Evolutionary conservation across 2,329 filamentous ascomycete species (phyloP).

Genomic region (Fusarium sulawesiense): DNA sequence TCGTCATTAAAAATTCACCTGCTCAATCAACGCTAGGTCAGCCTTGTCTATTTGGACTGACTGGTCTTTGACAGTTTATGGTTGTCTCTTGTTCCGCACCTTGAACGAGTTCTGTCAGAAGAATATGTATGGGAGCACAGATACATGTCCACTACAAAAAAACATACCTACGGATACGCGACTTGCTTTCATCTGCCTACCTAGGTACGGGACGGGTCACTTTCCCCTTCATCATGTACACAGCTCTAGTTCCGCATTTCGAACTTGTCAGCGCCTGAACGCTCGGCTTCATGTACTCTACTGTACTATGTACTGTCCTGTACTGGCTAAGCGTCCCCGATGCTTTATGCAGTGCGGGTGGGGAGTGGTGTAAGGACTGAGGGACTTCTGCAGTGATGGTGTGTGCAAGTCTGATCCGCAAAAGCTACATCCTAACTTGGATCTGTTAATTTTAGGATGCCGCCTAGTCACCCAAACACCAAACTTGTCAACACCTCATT

Average conservation of each 20-base stretch:
- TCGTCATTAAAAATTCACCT: not conserved
- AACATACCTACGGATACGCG: too few species aligned
- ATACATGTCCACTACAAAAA: not conserved
- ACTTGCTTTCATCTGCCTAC: not conserved
- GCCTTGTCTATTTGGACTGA: constrained; percentile 9
- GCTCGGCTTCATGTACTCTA: constrained; percentile 24
- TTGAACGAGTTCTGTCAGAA: not conserved
- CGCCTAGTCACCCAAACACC: constrained; percentile 27
- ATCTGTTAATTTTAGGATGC: constrained; percentile 31
- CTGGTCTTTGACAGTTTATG: not conserved
- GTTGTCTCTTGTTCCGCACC: not conserved
- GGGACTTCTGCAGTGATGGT: constrained; percentile 41
- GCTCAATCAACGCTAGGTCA: not conserved
- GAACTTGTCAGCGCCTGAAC: constrained; percentile 21
- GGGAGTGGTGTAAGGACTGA: constrained; percentile 31
- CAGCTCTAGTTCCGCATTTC: constrained; percentile 13
- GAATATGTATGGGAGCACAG: not conserved
- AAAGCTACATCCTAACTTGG: constrained; percentile 24
- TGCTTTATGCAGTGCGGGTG: constrained; percentile 28
- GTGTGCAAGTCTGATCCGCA: constrained; percentile 25
- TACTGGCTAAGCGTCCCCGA: constrained; percentile 38
- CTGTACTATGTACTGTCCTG: constrained; percentile 1
- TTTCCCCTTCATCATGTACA: constrained; percentile 2
- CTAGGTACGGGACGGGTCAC: constrained; percentile 8
- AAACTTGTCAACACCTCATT: constrained; percentile 43